These are phyloP conservation scores for Pseudogymnoascus sp. DNA, from an alignment of 2,329 filamentous ascomycete genomes.

Conservation along the genomic window DNA sequence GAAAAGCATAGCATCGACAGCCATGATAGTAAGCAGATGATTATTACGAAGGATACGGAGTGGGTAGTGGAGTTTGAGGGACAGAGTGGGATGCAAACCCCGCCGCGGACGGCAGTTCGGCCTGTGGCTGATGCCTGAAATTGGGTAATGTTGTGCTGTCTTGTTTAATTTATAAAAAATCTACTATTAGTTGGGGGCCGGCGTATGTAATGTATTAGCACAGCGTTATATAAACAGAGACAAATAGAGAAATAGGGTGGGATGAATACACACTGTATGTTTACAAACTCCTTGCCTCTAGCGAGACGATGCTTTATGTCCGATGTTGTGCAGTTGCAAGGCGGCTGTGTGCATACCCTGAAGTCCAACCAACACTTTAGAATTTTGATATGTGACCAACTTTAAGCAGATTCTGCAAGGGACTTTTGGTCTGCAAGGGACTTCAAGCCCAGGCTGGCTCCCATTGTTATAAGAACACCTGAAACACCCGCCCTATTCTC, in stretches of 20 bases:
- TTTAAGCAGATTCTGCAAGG: neutral
- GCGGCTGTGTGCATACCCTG: neutral
- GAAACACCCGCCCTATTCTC: neutral
- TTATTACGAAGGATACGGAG: conserved; percentile 21
- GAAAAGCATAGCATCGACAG: conserved; percentile 13
- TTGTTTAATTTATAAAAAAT: neutral
- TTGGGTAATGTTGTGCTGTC: neutral
- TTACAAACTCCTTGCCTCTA: neutral
- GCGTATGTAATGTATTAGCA: neutral
- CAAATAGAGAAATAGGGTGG: neutral
- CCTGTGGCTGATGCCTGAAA: neutral
- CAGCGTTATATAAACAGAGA: neutral
- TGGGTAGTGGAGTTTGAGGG: neutral
- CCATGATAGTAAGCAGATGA: conserved; percentile 16
- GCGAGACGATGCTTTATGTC: neutral
- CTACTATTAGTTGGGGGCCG: neutral
- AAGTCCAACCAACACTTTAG: neutral
- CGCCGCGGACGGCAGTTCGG: neutral
- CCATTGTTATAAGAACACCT: neutral
- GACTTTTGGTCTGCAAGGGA: neutral
- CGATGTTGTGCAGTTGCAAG: neutral
- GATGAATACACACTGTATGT: neutral
- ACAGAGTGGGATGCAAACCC: neutral
- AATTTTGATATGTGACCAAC: neutral
- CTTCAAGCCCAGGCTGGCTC: neutral